These are phyloP conservation scores for Evansstolkia leycettana DNA, from an alignment of 495 filamentous ascomycete genomes.

Conservation along the genomic window DNA sequence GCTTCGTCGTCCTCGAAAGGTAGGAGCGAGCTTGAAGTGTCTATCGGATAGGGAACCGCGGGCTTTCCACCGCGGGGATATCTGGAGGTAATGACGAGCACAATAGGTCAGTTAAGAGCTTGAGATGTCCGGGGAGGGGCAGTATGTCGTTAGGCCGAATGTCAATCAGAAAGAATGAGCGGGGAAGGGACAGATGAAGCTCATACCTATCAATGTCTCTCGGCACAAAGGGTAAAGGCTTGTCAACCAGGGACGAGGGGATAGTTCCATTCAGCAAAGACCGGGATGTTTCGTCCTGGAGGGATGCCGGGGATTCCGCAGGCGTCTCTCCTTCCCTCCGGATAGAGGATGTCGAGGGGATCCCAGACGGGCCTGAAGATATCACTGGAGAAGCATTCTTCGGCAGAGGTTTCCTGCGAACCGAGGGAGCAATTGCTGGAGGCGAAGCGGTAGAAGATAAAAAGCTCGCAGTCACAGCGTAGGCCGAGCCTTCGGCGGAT, in stretches of 20 bases:
- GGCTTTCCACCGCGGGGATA: conserved; percentile 24
- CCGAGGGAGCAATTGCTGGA: conserved; percentile 11
- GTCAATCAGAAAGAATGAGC: conserved; percentile 3
- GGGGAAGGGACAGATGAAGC: conserved; percentile 2
- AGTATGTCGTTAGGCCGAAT: too few species aligned
- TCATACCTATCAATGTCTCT: conserved; percentile 34
- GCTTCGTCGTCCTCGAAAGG: conserved; percentile 19
- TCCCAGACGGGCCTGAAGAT: conserved; percentile 13
- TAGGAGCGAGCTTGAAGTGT: conserved; percentile 21
- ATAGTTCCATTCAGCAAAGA: conserved; percentile 4
- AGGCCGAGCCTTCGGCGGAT: conserved; percentile 8
- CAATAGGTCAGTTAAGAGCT: conserved; percentile 18
- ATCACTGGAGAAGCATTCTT: conserved; percentile 21
- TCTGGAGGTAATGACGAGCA: conserved; percentile 17
- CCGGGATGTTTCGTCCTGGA: background rate
- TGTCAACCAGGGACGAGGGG: conserved; percentile 19
- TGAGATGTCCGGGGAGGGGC: conserved; percentile 6
- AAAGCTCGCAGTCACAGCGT: conserved; percentile 4
- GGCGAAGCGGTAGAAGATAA: conserved; percentile 4
- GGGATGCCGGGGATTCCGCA: conserved; percentile 9
- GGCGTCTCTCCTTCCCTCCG: conserved; percentile 17
- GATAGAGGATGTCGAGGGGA: conserved; percentile 11
- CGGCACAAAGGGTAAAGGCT: conserved; percentile 20
- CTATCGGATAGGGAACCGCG: conserved; percentile 23
- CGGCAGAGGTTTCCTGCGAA: conserved; percentile 30